Evolutionary conservation across 2,329 filamentous ascomycete species (phyloP).

Genomic region (Ramularia collo-cygni): DNA sequence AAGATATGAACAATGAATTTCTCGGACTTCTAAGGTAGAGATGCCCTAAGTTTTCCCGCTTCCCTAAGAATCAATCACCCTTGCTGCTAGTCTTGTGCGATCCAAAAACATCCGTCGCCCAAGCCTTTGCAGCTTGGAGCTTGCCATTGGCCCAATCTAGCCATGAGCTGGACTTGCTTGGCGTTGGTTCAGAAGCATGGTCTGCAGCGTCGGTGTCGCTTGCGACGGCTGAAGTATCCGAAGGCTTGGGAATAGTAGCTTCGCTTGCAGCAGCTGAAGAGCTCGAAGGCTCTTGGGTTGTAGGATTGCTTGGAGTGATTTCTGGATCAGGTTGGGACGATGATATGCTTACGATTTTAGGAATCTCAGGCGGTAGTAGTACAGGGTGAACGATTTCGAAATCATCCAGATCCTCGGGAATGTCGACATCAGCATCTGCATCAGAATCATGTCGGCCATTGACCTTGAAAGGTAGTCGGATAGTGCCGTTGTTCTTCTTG

Average conservation of each 20-base stretch:
- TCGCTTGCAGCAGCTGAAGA: neutral
- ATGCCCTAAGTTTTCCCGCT: too few relatives aligned
- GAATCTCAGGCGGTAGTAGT: constrained; percentile 7
- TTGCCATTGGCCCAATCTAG: constrained; percentile 28
- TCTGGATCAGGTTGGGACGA: too few relatives aligned
- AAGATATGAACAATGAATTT: too few relatives aligned
- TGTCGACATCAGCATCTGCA: constrained; percentile 8
- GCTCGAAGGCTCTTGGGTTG: too few relatives aligned
- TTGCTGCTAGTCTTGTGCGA: too few relatives aligned
- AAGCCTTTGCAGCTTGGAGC: constrained; percentile 27
- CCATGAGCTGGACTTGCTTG: constrained; percentile 19
- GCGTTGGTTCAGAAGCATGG: constrained; percentile 15
- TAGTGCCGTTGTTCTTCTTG: constrained; percentile 77
- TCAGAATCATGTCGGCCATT: constrained; percentile 49
- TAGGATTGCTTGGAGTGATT: too few relatives aligned
- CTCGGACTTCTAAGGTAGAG: too few relatives aligned
- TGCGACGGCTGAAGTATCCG: constrained; percentile 1
- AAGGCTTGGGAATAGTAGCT: constrained; percentile 1
- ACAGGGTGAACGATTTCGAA: constrained; percentile 10
- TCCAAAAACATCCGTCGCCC: constrained; percentile 24
- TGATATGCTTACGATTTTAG: too few relatives aligned
- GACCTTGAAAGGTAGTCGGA: constrained; percentile 62
- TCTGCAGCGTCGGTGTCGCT: constrained; percentile 4
- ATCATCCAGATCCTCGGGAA: constrained; percentile 18
- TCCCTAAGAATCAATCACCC: too few relatives aligned